Conservation (phyloP, 805 yeast species). For the Kuraishia hungarica region DNA sequence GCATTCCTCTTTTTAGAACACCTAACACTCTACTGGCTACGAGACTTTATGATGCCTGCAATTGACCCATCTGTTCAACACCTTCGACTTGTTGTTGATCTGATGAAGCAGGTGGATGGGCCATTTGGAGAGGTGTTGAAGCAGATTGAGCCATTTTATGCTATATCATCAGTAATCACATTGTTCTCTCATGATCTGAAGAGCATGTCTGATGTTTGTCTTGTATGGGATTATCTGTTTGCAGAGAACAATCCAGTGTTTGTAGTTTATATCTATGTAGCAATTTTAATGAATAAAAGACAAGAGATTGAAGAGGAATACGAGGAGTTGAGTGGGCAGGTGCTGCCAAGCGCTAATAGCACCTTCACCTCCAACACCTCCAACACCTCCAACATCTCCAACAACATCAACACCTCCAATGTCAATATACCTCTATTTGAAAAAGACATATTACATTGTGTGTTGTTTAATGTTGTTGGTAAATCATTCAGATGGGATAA, state of each 20-base stretch:
- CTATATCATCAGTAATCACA: constrained; percentile 72
- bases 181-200: constrained; percentile 56
- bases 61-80: constrained; percentile 61
- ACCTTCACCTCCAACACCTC: too few relatives aligned
- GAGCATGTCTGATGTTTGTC: constrained; percentile 37
- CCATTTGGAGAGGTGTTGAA: constrained; percentile 31
- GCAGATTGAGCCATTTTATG: constrained; percentile 48
- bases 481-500: constrained; percentile 14
- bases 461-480: constrained; percentile 18
- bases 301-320: constrained; percentile 29
- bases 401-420: too few relatives aligned
- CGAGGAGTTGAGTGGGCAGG: constrained; percentile 11
- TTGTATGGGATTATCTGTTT: constrained; percentile 64
- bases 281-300: constrained; percentile 40
- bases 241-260: constrained; percentile 44
- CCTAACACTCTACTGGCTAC: constrained; percentile 50
- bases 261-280: constrained; percentile 52
- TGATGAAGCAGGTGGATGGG: constrained; percentile 43
- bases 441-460: constrained; percentile 18
- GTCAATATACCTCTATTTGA: too few relatives aligned
- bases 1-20: constrained; percentile 40
- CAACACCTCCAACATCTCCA: too few relatives aligned
- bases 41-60: constrained; percentile 80
- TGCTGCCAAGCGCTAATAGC: too few relatives aligned
- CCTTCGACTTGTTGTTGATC: constrained; percentile 53